phyloP scores from a whole-genome alignment of 2,329 filamentous ascomycete species.

The Cercospora berteroae region DNA sequence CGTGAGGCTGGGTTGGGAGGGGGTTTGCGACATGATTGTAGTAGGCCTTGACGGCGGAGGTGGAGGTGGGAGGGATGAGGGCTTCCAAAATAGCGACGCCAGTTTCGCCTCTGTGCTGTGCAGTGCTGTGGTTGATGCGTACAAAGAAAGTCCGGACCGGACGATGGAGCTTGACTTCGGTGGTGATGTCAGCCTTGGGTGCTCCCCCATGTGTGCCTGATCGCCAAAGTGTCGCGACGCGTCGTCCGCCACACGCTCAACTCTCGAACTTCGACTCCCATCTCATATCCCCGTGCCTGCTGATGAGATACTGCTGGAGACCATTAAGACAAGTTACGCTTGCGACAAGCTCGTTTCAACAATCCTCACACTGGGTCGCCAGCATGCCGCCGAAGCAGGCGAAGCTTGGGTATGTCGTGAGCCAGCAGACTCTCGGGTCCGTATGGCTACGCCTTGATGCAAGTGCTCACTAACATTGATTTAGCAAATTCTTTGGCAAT shows the following conservation, averaged over 20 bases:
- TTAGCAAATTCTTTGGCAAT: conserved; percentile 81
- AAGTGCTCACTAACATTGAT: conserved; percentile 6
- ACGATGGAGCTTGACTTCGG: neutral
- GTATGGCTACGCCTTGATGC: conserved; percentile 32
- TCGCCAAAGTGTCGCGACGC: conserved; percentile 6
- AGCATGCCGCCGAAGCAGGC: conserved; percentile 64
- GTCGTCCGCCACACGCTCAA: conserved; percentile 1
- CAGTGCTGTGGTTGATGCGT: neutral
- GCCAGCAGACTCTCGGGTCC: conserved; percentile 71
- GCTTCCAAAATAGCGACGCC: conserved; percentile 35
- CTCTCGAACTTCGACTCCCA: conserved; percentile 1
- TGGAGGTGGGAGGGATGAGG: conserved; percentile 14
- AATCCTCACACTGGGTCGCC: neutral
- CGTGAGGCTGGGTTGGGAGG: conserved; percentile 43
- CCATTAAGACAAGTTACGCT: conserved; percentile 13
- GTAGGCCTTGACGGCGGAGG: neutral
- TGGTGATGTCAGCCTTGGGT: conserved; percentile 4
- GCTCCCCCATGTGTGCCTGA: neutral
- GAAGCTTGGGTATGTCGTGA: conserved; percentile 83
- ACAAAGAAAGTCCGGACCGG: neutral
- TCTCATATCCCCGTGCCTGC: conserved; percentile 16
- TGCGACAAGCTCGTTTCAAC: conserved; percentile 4
- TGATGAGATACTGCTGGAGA: conserved; percentile 13
- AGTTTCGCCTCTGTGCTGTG: conserved; percentile 22
- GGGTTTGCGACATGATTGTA: conserved; percentile 43